Evolutionary conservation across 2,329 filamentous ascomycete genomes (phyloP), one percentile per base, ranked within the genome.

Genomic region (Camillea tinctor): DNA sequence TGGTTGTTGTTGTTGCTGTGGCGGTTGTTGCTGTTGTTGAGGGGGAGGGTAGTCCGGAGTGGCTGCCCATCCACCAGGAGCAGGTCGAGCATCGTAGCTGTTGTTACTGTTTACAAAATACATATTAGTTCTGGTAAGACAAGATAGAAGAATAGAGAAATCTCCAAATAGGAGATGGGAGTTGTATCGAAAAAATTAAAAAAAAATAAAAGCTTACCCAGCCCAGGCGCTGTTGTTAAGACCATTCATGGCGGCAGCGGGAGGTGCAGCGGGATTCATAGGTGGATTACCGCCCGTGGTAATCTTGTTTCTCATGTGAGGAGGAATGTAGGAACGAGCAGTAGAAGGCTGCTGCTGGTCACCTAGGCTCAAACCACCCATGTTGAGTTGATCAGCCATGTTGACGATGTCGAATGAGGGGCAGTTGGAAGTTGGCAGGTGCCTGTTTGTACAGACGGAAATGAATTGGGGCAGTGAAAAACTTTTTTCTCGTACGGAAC

Each of bases 361-460:
- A 60, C 78, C 86, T 66, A 94, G 81, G 77, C 80, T 88, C 72
- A 94, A 82, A 74, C 87, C 86, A 75, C 83, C 85, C 85, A 94
- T 93, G 82, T 92, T 92, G 72, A 95, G 84, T 82, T 93, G 88
- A 73, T 92, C 89, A 76, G 90, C 90, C 90, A 93, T 93, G 74
- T 77, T 88, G 80, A 71, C 71, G 70, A 54, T 20, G 58, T 49
- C 54, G 49, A 26, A 30, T 30, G 50, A 61, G 52, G 62, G 61
- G 56, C 57, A 58, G 56, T 58, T 50, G 55, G 50, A 54, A 58
- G 54, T 52, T 15, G 36, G 60, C 60, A 58, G 49, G 56, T 61
- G 52, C 60, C 55, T 49, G 23, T 57, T 55, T 59, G 58, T 66
- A 40, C 56, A 30, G 13, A 40, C n/a, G 21, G 58, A 56, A 26